Evolutionary conservation across 169 alveolate genomes (phyloP), one percentile per base, ranked within the genome.

Genomic region (Plasmodium malariae): DNA sequence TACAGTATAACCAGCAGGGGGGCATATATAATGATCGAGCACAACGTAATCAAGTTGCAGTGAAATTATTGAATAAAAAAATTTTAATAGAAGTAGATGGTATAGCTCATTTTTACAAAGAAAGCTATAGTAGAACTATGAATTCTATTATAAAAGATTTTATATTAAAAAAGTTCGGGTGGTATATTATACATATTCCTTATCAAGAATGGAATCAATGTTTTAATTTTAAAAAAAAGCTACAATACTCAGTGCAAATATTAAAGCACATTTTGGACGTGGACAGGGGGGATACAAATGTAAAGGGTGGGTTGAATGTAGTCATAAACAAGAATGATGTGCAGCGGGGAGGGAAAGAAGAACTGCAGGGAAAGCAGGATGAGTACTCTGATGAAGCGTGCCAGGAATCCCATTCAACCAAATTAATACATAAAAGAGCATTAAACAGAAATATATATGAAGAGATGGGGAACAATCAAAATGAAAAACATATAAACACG

Each of bases 171-270:
- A 83, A 83, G 67, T 55, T 67, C 32, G 91, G 91, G 9, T 83
- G 91, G 91, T 11, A 83, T 37, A 49, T 83, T 49, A 83, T 83
- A 83, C 91, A 83, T 57, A 28, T 83, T 26, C 91, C 91, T 3
- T 83, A 59, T n/a, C 91, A 83, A 40, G 91, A 83, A 54, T 83
- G 91, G 91, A 83, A 83, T 55, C 91, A 83, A 70, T 83, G 91
- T 26, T 54, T 51, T 24, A 71, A 67, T 83, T 83, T 83, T 54
- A 83, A 54, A 71, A 67, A 40, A 24, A 83, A 65, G 57, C n/a
- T 83, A 36, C 49, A 67, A 54, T 83, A 83, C 57, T 32, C 67
- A 0, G 17, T 83, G 9, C 71, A 83, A n/a, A 40, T 83, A 11
- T 43, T 65, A 37, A 67, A 45, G 26, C 11, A 67, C 5, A 51